A percentile compares a stretch with the other conserved stretches of the same genome.
Conservation (phyloP, 176 grass and related monocot genomes). For the Musa beccarii region DNA sequence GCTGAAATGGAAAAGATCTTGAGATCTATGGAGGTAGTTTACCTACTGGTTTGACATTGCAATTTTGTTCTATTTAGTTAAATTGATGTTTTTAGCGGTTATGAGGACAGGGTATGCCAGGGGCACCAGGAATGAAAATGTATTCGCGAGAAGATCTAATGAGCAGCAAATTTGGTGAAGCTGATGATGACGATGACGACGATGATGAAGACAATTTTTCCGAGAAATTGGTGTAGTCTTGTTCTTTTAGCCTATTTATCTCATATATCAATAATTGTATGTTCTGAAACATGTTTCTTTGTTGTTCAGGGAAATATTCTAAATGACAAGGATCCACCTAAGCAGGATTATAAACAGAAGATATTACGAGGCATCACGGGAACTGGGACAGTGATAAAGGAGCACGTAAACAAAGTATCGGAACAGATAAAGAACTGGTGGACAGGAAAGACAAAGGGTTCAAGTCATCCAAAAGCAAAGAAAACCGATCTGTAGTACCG, state of each 20-base stretch:
- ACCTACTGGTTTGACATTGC: neutral
- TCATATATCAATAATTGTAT: neutral
- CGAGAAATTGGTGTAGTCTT: neutral
- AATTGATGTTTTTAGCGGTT: neutral
- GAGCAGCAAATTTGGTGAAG: neutral
- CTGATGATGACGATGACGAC: neutral
- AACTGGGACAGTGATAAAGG: neutral
- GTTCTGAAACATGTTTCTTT: neutral
- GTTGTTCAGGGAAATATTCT: conserved; percentile 11
- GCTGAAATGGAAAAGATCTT: conserved; percentile 16
- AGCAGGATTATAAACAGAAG: conserved; percentile 9
- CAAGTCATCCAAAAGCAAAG: neutral
- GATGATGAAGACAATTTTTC: neutral
- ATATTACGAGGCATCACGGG: neutral
- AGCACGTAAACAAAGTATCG: neutral
- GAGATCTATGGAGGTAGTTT: conserved; percentile 21
- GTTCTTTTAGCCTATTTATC: no score
- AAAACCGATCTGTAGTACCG: neutral
- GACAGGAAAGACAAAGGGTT: neutral
- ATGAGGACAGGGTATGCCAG: conserved; percentile 15
- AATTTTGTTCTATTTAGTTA: neutral
- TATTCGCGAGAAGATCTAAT: conserved; percentile 19
- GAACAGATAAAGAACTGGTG: neutral
- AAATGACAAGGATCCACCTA: neutral
- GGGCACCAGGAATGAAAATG: conserved; percentile 20